A percentile compares a stretch with the other conserved stretches of the same genome.
Conservation (phyloP, 2,329 filamentous ascomycete species). For the Diaporthe eres region DNA sequence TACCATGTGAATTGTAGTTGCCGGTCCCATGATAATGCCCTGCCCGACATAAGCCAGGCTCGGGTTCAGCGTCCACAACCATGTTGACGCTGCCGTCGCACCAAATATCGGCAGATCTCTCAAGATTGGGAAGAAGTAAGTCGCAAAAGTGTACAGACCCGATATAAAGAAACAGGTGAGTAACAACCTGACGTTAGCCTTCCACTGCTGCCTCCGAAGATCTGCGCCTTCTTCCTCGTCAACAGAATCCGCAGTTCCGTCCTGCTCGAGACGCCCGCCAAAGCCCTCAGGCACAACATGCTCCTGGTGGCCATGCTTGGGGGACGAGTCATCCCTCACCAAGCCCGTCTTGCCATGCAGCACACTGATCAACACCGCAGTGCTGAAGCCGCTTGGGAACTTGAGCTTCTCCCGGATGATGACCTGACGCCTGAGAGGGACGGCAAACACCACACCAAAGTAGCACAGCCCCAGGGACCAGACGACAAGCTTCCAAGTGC, state of each 20-base stretch:
- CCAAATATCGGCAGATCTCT: constrained; percentile 92
- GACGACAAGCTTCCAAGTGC: constrained; percentile 82
- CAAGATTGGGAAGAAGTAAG: constrained; percentile 90
- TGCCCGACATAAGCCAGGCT: constrained; percentile 98
- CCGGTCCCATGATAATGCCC: constrained; percentile 98
- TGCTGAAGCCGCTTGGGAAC: constrained; percentile 96
- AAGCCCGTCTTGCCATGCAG: constrained; percentile 75
- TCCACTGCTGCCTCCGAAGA: constrained; percentile 55
- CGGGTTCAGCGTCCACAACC: constrained; percentile 97
- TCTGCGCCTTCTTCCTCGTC: constrained; percentile 47
- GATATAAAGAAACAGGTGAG: constrained; percentile 71
- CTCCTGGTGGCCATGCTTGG: constrained; percentile 48
- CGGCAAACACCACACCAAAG: constrained; percentile 96
- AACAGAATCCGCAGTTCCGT: constrained; percentile 36
- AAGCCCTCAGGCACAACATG: constrained; percentile 17
- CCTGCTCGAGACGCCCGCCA: constrained; percentile 26
- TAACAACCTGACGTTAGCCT: constrained; percentile 67
- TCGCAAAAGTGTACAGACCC: constrained; percentile 80
- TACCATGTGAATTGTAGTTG: constrained; percentile 92
- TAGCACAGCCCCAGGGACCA: constrained; percentile 96
- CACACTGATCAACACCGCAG: constrained; percentile 91
- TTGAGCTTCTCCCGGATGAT: constrained; percentile 93
- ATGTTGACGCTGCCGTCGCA: constrained; percentile 77
- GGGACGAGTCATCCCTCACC: constrained; percentile 45
- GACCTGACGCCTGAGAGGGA: constrained; percentile 90